Evolutionary conservation across 495 filamentous ascomycete species (phyloP).

Genomic region (Lasiosphaeria hispida): DNA sequence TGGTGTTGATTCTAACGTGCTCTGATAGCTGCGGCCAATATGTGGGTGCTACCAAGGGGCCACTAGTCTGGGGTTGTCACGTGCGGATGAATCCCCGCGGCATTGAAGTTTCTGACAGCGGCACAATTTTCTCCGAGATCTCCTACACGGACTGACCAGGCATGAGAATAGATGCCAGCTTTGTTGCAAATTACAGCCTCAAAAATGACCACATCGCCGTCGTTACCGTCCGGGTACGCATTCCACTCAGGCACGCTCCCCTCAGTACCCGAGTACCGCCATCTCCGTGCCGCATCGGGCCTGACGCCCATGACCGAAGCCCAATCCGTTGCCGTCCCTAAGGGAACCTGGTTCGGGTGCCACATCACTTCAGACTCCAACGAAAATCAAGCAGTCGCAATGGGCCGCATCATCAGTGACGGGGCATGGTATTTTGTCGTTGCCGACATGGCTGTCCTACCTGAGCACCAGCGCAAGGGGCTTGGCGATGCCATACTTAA

Average conservation of each 20-base stretch:
- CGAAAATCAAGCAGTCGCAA: slow-evolving; percentile 33
- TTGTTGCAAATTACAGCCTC: no score
- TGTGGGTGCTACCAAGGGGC: no score
- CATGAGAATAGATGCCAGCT: no score
- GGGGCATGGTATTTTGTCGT: slow-evolving; percentile 54
- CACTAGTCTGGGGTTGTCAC: no score
- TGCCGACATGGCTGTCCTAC: slow-evolving; percentile 52
- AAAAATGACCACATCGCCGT: no score
- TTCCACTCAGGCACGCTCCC: slow-evolving; percentile 36
- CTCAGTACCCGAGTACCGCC: slow-evolving; percentile 35
- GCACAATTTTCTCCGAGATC: no score
- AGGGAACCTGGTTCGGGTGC: slow-evolving; percentile 44
- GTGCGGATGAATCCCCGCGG: no score
- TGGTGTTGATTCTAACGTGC: no score
- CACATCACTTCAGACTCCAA: slow-evolving; percentile 35
- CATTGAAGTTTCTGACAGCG: no score
- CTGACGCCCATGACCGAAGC: slow-evolving; percentile 39
- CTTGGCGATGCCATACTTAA: slow-evolving; percentile 48
- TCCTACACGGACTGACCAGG: no score
- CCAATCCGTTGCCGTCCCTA: slow-evolving; percentile 33
- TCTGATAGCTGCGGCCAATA: no score
- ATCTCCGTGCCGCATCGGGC: slow-evolving; percentile 37
- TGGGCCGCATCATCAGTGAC: slow-evolving; percentile 55
- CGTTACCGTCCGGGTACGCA: slow-evolving; percentile 20
- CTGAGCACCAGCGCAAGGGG: slow-evolving; percentile 49